Evolutionary conservation across 2,329 filamentous ascomycete species (phyloP).

Genomic region (Ambrosiella beaveri): DNA sequence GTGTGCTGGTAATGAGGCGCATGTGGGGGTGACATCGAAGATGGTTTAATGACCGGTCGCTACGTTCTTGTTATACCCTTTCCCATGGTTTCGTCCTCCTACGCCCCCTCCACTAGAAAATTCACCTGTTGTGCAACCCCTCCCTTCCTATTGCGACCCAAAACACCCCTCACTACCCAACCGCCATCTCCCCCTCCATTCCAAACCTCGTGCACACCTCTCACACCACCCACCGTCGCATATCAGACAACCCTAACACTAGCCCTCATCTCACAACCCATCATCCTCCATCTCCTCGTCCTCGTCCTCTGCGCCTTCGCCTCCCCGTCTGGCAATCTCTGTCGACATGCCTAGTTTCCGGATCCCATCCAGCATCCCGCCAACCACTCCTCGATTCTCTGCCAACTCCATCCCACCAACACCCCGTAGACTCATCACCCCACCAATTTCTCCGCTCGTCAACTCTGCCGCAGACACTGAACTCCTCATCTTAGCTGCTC

Average conservation of each 20-base stretch:
- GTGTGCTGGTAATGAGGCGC: too few species aligned
- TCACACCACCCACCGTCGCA: not conserved
- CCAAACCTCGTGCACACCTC: not conserved
- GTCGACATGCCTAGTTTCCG: slow-evolving; percentile 66
- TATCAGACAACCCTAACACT: not conserved
- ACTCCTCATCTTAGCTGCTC: slow-evolving; percentile 73
- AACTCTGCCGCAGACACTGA: slow-evolving; percentile 56
- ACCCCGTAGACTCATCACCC: slow-evolving; percentile 52
- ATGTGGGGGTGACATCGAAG: too few species aligned
- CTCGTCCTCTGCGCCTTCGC: slow-evolving; percentile 47
- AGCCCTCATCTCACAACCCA: not conserved
- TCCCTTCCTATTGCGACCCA: too few species aligned
- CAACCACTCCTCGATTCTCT: slow-evolving; percentile 69
- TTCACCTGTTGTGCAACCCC: too few species aligned
- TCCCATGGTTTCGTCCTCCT: too few species aligned
- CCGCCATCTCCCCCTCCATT: not conserved
- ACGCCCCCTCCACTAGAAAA: too few species aligned
- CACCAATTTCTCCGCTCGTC: slow-evolving; percentile 34
- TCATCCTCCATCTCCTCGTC: slow-evolving; percentile 33
- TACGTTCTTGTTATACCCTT: too few species aligned
- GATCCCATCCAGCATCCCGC: slow-evolving; percentile 73
- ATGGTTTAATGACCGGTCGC: too few species aligned
- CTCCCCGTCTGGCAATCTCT: slow-evolving; percentile 53
- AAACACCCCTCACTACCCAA: too few species aligned
- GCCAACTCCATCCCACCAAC: slow-evolving; percentile 88